A percentile compares a stretch with the other conserved stretches of the same genome.
Conservation (phyloP, 345 rosid genomes). For the Euphorbia lathyris region DNA sequence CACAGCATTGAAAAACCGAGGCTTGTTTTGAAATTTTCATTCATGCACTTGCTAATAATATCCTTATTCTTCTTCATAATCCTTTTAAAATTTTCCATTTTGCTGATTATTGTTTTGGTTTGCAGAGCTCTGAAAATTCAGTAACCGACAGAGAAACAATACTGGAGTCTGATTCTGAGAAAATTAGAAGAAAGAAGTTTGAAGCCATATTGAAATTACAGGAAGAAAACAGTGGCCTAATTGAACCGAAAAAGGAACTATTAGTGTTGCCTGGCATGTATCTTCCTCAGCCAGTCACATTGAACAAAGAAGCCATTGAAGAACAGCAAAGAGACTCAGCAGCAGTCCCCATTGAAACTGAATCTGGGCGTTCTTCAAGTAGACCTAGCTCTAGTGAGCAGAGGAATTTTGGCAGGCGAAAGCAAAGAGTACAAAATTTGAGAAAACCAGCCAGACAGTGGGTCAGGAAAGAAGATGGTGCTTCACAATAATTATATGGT, state of each 20-base stretch:
- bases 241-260: constrained; percentile 54
- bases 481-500: constrained; percentile 18
- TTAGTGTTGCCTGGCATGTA: constrained; percentile 71
- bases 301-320: constrained; percentile 30
- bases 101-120: constrained; percentile 6
- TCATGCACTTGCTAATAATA: background rate
- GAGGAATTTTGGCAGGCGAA: constrained; percentile 28
- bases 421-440: constrained; percentile 23
- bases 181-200: constrained; percentile 56
- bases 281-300: constrained; percentile 45
- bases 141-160: constrained; percentile 32
- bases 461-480: constrained; percentile 37
- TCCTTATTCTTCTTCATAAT: background rate
- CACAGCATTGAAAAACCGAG: background rate
- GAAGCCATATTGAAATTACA: constrained; percentile 57
- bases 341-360: constrained; percentile 25
- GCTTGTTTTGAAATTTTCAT: background rate
- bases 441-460: constrained; percentile 41
- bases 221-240: constrained; percentile 60
- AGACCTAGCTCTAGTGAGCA: constrained; percentile 25
- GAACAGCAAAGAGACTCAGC: constrained; percentile 29
- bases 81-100: background rate
- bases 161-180: constrained; percentile 59
- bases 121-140: constrained; percentile 35
- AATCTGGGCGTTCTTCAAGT: constrained; percentile 33